A percentile compares a stretch with the other conserved stretches of the same genome.
Conservation (phyloP, 768 basidiomycete genomes). For the Psilocybe azurescens region DNA sequence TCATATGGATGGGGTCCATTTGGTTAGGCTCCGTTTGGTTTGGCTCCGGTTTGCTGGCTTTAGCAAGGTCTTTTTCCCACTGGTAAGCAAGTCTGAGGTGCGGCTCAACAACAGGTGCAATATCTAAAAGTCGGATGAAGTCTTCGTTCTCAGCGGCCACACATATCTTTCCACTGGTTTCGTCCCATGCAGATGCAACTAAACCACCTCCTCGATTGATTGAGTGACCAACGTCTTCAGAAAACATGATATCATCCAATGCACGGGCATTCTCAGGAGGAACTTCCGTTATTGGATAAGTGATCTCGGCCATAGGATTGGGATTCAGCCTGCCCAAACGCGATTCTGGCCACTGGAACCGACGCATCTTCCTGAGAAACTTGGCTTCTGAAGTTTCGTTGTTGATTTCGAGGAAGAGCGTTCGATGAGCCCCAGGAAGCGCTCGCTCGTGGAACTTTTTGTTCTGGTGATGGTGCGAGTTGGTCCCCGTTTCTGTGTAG, state of each 20-base stretch:
- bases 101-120: conserved; percentile 24
- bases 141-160: conserved; percentile 20
- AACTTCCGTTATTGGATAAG: conserved; percentile 21
- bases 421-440: conserved; percentile 48
- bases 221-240: conserved; percentile 17
- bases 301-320: conserved; percentile 7
- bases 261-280: conserved; percentile 20
- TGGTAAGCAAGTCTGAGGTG: conserved; percentile 22
- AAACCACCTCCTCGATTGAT: conserved; percentile 37
- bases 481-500: conserved; percentile 3
- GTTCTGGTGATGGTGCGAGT: conserved; percentile 27
- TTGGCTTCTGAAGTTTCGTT: conserved; percentile 33
- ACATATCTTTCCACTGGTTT: conserved; percentile 59
- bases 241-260: conserved; percentile 21
- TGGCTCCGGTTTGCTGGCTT: background rate
- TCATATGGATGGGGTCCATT: no score
- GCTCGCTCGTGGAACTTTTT: conserved; percentile 33
- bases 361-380: conserved; percentile 39
- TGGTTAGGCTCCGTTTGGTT: background rate
- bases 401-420: conserved; percentile 44
- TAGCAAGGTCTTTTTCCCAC: conserved; percentile 12
- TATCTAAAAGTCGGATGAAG: conserved; percentile 17
- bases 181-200: conserved; percentile 67
- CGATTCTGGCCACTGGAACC: conserved; percentile 40
- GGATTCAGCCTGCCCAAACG: conserved; percentile 16